Percentiles rank a stretch among this genome's conserved stretches.
Conservation (phyloP, 345 rosid species). For the Lepidium sativum region DNA sequence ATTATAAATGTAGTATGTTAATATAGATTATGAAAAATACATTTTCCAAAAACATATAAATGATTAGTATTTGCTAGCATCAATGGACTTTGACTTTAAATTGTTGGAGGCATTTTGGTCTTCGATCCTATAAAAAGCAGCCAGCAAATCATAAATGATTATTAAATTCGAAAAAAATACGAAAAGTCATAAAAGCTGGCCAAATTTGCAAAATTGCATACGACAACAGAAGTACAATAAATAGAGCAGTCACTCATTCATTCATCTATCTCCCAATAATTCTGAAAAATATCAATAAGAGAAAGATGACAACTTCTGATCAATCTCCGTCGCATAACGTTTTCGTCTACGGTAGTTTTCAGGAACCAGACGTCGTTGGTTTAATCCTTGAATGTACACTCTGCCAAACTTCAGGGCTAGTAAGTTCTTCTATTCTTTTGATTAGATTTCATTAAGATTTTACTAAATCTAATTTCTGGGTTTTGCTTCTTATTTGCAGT, state of each 20-base stretch:
- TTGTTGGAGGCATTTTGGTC: too few relatives aligned
- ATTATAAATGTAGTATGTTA: too few relatives aligned
- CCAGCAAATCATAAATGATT: too few relatives aligned
- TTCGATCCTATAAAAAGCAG: too few relatives aligned
- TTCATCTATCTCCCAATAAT: not conserved
- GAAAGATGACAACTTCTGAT: not conserved
- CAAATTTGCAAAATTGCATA: too few relatives aligned
- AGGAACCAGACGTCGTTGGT: slow-evolving; percentile 57
- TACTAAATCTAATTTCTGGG: not conserved
- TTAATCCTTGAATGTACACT: slow-evolving; percentile 52
- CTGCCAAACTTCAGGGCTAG: slow-evolving; percentile 62
- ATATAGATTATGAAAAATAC: too few relatives aligned
- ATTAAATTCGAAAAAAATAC: too few relatives aligned
- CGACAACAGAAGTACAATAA: not conserved
- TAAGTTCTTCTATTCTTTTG: slow-evolving; percentile 9
- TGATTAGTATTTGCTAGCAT: too few relatives aligned
- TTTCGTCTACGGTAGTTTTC: slow-evolving; percentile 84
- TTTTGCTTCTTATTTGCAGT: slow-evolving; percentile 37
- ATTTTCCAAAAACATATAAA: too few relatives aligned
- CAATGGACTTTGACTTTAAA: too few relatives aligned
- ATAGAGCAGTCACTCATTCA: not conserved
- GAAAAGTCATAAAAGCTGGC: too few relatives aligned
- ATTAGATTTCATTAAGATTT: not conserved
- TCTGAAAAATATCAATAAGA: too few relatives aligned
- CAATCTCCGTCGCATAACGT: slow-evolving; percentile 33